Evolutionary conservation across 768 basidiomycete genomes (phyloP).

Genomic region (Arthromyces matolae): DNA sequence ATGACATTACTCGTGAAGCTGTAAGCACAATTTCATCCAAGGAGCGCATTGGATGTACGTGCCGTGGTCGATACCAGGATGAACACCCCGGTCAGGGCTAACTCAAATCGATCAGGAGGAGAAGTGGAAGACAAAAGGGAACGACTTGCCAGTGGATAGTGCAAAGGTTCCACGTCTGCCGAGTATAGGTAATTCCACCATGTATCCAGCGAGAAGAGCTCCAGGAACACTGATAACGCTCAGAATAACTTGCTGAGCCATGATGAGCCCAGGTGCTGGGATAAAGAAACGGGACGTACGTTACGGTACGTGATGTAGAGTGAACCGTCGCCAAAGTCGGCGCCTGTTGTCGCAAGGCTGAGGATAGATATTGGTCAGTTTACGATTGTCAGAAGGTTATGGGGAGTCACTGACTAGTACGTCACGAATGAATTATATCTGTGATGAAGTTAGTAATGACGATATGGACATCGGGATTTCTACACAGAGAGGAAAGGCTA

Average conservation of each 20-base stretch:
- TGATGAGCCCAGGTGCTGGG: neutral
- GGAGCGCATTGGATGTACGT: slow-evolving; percentile 57
- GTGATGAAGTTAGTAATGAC: neutral
- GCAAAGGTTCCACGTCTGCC: slow-evolving; percentile 68
- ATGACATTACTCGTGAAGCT: slow-evolving; percentile 66
- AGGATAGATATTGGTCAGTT: neutral
- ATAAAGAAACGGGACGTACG: slow-evolving; percentile 25
- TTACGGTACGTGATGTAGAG: slow-evolving; percentile 74
- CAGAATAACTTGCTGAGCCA: slow-evolving; percentile 60
- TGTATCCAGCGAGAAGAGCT: slow-evolving; percentile 66
- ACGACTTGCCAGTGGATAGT: slow-evolving; percentile 54
- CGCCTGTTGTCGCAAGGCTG: slow-evolving; percentile 61
- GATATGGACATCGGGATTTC: slow-evolving; percentile 32
- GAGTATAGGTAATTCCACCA: slow-evolving; percentile 60
- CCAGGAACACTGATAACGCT: slow-evolving; percentile 68
- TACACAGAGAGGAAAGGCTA: slow-evolving; percentile 70
- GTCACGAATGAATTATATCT: slow-evolving; percentile 53
- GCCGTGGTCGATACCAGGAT: slow-evolving; percentile 76
- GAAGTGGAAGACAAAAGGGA: neutral
- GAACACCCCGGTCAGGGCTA: slow-evolving; percentile 71
- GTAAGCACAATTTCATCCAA: slow-evolving; percentile 81
- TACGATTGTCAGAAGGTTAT: neutral
- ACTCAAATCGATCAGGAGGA: slow-evolving; percentile 25
- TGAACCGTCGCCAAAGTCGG: slow-evolving; percentile 66
- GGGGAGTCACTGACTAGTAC: slow-evolving; percentile 39